Percentiles rank a stretch among this genome's conserved stretches.
These are phyloP conservation scores for Trametes sp. DNA, from an alignment of 1,284 basidiomycete species.

Conservation along the genomic window DNA sequence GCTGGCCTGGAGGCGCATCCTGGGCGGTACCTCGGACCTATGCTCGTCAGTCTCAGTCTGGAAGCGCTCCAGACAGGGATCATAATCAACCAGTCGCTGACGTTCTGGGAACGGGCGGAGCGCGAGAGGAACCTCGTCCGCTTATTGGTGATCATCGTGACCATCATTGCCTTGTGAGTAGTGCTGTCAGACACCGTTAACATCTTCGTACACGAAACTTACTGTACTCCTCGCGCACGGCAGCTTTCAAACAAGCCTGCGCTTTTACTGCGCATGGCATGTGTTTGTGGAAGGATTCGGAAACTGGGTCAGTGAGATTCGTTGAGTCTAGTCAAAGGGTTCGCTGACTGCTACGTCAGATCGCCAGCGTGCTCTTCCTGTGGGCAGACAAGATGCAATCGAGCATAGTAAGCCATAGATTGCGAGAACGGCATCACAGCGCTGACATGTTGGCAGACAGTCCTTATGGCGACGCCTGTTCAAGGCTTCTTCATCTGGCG, in stretches of 20 bases:
- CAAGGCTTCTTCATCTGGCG: constrained; percentile 44
- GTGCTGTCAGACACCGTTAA: too few species aligned
- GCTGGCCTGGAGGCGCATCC: constrained; percentile 34
- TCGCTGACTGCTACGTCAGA: constrained; percentile 11
- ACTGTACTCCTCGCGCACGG: too few species aligned
- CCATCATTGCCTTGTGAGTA: constrained; percentile 36
- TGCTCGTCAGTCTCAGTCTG: constrained; percentile 36
- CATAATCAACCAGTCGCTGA: constrained; percentile 40
- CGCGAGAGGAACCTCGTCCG: constrained; percentile 33
- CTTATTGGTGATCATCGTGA: constrained; percentile 35
- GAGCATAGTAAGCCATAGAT: constrained; percentile 31
- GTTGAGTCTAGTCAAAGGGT: too few species aligned
- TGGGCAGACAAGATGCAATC: constrained; percentile 42
- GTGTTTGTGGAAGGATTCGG: constrained; percentile 37
- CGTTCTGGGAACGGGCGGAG: constrained; percentile 39
- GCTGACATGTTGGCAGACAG: constrained; percentile 29
- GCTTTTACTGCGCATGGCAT: constrained; percentile 38
- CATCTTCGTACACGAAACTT: too few species aligned
- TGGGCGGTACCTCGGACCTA: constrained; percentile 37
- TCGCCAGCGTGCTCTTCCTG: constrained; percentile 29
- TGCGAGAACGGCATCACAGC: not conserved
- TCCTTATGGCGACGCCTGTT: constrained; percentile 40
- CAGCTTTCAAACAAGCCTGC: constrained; percentile 38
- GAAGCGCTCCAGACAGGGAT: constrained; percentile 41
- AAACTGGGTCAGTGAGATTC: constrained; percentile 31